phyloP scores from a whole-genome alignment of 208 protist genomes.

The Naegleria gruberi region DNA sequence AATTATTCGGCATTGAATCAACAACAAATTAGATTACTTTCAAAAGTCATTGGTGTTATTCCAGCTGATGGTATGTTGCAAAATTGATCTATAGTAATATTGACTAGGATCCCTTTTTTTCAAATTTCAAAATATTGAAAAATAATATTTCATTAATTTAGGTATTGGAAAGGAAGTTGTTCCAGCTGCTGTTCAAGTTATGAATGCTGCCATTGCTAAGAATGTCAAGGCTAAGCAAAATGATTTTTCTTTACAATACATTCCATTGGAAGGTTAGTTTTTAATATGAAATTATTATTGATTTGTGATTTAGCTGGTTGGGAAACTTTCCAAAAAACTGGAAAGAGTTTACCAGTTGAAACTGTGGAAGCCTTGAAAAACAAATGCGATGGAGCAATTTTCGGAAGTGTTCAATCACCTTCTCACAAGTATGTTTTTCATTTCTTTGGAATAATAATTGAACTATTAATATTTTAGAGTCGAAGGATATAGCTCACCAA shows the following conservation, averaged over 20 bases:
- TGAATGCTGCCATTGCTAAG: not conserved
- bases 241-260: not conserved
- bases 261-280: not conserved
- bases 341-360: not conserved
- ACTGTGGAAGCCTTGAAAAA: conserved; percentile 7
- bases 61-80: not conserved
- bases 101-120: too few relatives aligned
- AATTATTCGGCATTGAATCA: not conserved
- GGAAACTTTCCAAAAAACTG: not conserved
- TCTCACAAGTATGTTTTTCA: not conserved
- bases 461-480: not conserved
- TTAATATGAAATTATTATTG: too few relatives aligned
- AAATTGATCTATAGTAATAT: too few relatives aligned
- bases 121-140: too few relatives aligned
- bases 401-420: conserved; percentile 12
- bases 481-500: conserved; percentile 16
- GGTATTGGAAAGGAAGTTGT: not conserved
- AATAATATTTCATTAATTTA: too few relatives aligned
- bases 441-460: not conserved
- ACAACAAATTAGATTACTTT: not conserved
- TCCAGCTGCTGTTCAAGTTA: not conserved
- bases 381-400: conserved; percentile 22
- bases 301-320: not conserved
- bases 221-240: not conserved
- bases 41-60: not conserved